Conservation (phyloP, 2,329 filamentous ascomycete species). For the Botrytis fabae region DNA sequence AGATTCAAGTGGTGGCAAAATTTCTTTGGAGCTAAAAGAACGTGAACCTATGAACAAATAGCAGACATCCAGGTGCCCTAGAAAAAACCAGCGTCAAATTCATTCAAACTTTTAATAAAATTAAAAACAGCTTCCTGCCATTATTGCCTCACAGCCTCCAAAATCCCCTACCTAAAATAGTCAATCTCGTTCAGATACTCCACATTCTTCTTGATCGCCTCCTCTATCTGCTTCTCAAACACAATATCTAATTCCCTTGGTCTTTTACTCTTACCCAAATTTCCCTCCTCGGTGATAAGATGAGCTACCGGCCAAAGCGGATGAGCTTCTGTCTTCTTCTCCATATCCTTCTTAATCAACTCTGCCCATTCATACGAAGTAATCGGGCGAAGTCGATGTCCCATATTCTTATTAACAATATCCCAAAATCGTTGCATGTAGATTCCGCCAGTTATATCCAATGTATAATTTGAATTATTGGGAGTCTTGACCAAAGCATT, state of each 20-base stretch:
- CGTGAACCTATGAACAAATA: neutral
- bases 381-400: neutral
- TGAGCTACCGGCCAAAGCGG: conserved; percentile 15
- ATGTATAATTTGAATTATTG: neutral
- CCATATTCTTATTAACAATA: conserved; percentile 2
- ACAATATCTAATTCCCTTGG: neutral
- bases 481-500: conserved; percentile 1
- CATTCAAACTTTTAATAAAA: neutral
- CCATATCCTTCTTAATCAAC: neutral
- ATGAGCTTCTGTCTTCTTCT: conserved; percentile 6
- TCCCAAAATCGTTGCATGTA: conserved; percentile 7
- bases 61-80: neutral
- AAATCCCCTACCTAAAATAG: neutral
- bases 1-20: neutral
- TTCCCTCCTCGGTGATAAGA: conserved; percentile 3
- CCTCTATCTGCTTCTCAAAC: neutral
- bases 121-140: neutral
- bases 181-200: conserved; percentile 15
- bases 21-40: neutral
- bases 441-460: neutral
- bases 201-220: conserved; percentile 16
- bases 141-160: neutral
- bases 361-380: neutral
- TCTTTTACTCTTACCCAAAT: conserved; percentile 11
- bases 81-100: neutral